These are phyloP conservation scores for Escallonia herrerae DNA, from an alignment of 129 eudicot genomes.

Conservation along the genomic window DNA sequence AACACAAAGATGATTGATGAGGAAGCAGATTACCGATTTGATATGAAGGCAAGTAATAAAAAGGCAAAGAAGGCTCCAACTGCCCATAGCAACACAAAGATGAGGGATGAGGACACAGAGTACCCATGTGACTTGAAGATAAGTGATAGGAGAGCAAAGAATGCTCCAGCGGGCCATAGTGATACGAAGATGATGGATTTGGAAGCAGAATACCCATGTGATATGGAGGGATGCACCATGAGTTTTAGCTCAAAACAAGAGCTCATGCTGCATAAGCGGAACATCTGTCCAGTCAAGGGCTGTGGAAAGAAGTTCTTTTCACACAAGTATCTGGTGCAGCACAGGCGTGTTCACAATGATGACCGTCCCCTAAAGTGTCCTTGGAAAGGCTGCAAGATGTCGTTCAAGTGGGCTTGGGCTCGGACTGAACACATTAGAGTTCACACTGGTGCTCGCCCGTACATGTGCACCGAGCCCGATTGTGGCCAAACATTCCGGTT, in stretches of 20 bases:
- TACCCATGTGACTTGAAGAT: not conserved
- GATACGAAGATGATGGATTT: conserved; percentile 23
- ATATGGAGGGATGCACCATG: conserved; percentile 87
- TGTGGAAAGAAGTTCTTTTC: conserved; percentile 95
- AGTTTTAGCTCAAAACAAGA: conserved; percentile 73
- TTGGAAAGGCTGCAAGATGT: conserved; percentile 96
- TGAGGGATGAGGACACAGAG: conserved; percentile 11
- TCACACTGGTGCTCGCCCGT: conserved; percentile 93
- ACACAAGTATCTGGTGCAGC: conserved; percentile 91
- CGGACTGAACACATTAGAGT: conserved; percentile 92
- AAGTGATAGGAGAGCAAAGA: no score
- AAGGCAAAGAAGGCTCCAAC: conserved; percentile 29
- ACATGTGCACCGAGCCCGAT: conserved; percentile 58
- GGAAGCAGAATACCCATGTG: conserved; percentile 63
- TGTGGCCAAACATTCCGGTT: conserved; percentile 96
- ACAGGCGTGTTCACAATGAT: conserved; percentile 88
- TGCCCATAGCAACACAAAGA: conserved; percentile 2
- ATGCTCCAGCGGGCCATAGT: not conserved
- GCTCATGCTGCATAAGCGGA: conserved; percentile 52
- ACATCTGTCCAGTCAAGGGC: conserved; percentile 75
- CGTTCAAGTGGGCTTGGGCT: conserved; percentile 99
- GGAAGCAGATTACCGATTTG: no score
- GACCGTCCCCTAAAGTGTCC: conserved; percentile 93
- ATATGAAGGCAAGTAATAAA: not conserved
- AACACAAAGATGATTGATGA: not conserved